Evolutionary conservation across 495 filamentous ascomycete species (phyloP).

Genomic region (Talaromyces proteolyticus): DNA sequence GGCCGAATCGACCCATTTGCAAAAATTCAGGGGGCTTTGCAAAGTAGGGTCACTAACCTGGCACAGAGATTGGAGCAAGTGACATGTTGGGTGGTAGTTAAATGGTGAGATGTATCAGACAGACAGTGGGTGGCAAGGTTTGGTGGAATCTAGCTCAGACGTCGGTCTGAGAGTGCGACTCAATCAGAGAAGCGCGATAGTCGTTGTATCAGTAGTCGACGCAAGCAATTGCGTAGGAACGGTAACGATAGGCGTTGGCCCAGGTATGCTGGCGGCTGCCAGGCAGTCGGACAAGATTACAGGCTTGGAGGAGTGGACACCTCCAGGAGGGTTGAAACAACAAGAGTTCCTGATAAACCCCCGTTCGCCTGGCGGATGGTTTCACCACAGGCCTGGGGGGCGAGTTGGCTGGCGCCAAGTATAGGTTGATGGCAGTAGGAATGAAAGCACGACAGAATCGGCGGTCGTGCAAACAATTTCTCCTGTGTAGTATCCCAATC

Average conservation of each 20-base stretch:
- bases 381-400: not conserved
- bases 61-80: constrained; percentile 8
- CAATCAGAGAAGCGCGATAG: not conserved
- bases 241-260: not conserved
- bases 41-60: constrained; percentile 6
- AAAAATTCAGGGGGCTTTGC: constrained; percentile 4
- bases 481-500: no score
- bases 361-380: not conserved
- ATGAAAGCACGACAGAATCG: no score
- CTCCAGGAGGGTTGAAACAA: not conserved
- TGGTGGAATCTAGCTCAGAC: not conserved
- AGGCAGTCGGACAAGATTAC: constrained; percentile 1
- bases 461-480: no score
- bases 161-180: constrained; percentile 1
- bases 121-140: not conserved
- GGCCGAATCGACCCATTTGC: not conserved
- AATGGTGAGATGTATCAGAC: constrained; percentile 3
- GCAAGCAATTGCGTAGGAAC: constrained; percentile 1
- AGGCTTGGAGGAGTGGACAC: constrained; percentile 2
- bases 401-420: no score
- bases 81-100: constrained; percentile 6
- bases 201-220: not conserved
- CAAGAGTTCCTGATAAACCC: not conserved
- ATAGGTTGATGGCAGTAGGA: no score
- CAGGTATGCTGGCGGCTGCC: not conserved